A percentile compares a stretch with the other conserved stretches of the same genome.
These are phyloP conservation scores for Calocybe cyanea DNA, from an alignment of 768 basidiomycete species.

Conservation along the genomic window DNA sequence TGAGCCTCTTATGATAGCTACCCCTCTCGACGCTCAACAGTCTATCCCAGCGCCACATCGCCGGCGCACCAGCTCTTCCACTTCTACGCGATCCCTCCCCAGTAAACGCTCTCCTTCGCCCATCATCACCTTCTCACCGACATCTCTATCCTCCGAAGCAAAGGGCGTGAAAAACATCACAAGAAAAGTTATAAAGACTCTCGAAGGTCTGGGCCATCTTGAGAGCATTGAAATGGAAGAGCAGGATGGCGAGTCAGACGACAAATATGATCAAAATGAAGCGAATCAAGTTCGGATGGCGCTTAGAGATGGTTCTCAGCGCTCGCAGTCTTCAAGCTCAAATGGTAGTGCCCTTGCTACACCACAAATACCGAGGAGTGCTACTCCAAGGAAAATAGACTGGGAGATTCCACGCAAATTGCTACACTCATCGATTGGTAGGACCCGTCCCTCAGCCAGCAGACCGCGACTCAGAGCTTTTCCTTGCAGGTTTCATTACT, in stretches of 20 bases:
- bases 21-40: constrained; percentile 16
- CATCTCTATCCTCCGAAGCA: constrained; percentile 29
- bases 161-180: constrained; percentile 46
- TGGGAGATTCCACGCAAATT: constrained; percentile 91
- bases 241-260: constrained; percentile 27
- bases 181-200: constrained; percentile 42
- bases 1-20: constrained; percentile 11
- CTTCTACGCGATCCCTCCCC: constrained; percentile 16
- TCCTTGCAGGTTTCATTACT: constrained; percentile 34
- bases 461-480: not conserved
- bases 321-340: constrained; percentile 3
- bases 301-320: constrained; percentile 6
- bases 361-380: constrained; percentile 5
- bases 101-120: constrained; percentile 46
- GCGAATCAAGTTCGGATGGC: constrained; percentile 23
- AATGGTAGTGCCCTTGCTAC: constrained; percentile 5
- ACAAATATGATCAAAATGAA: constrained; percentile 21
- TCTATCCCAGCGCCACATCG: constrained; percentile 12
- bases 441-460: constrained; percentile 23
- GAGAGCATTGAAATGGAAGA: constrained; percentile 31
- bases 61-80: constrained; percentile 16
- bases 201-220: constrained; percentile 43
- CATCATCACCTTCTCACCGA: constrained; percentile 37
- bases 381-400: constrained; percentile 46
- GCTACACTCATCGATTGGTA: constrained; percentile 87